Conservation (phyloP, 1,284 basidiomycete genomes). For the Boletus nobilissimus region DNA sequence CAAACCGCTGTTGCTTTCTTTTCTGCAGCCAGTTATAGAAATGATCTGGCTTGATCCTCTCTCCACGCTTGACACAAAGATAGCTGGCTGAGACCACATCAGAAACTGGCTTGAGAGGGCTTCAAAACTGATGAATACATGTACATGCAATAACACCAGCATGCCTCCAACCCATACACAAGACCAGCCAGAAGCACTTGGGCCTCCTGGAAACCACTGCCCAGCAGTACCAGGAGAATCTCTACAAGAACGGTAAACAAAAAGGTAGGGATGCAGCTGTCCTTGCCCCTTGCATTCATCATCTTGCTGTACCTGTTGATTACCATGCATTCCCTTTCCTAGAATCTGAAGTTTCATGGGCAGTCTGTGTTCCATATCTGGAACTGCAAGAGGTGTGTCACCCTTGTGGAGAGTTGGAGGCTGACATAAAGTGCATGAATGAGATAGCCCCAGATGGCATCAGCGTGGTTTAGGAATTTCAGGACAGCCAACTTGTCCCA, state of each 20-base stretch:
- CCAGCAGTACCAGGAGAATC: constrained; percentile 11
- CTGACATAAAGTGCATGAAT: constrained; percentile 12
- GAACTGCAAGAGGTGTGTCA: constrained; percentile 9
- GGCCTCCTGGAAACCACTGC: constrained; percentile 12
- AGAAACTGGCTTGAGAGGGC: not conserved
- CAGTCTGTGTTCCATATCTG: constrained; percentile 17
- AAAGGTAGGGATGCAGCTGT: constrained; percentile 11
- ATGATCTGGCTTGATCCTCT: not conserved
- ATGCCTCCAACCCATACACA: not conserved
- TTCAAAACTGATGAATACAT: not conserved
- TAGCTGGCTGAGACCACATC: constrained; percentile 1
- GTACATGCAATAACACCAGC: constrained; percentile 6
- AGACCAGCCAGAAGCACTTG: constrained; percentile 15
- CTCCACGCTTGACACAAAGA: constrained; percentile 6
- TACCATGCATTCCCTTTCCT: constrained; percentile 5
- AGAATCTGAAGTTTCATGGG: constrained; percentile 5
- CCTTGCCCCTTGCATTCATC: constrained; percentile 3
- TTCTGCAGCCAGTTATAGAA: constrained; percentile 16
- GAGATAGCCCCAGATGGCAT: constrained; percentile 9
- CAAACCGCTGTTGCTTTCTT: not conserved
- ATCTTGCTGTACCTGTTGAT: constrained; percentile 21
- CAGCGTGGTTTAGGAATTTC: not conserved
- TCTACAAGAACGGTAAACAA: not conserved
- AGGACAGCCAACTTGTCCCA: not conserved
- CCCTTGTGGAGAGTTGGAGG: not conserved